Evolutionary conservation across 2,329 filamentous ascomycete species (phyloP).

Genomic region (Xylariaceae sp.): DNA sequence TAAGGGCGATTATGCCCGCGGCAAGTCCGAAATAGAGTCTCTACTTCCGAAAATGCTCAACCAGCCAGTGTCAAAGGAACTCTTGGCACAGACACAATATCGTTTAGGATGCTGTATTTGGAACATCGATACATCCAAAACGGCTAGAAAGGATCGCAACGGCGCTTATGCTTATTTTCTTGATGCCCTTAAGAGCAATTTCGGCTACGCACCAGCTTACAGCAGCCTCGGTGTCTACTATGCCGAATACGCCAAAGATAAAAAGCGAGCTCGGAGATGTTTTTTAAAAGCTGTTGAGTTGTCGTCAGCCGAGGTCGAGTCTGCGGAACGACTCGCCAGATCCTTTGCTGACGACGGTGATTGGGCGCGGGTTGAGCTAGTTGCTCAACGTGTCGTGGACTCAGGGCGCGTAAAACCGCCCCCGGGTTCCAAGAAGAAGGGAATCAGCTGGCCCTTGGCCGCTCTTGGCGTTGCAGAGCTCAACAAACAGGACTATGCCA

Average conservation of each 20-base stretch:
- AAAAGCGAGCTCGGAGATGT: conserved; percentile 79
- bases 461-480: conserved; percentile 91
- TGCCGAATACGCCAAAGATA: conserved; percentile 84
- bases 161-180: conserved; percentile 84
- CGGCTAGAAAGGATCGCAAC: conserved; percentile 72
- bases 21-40: conserved; percentile 65
- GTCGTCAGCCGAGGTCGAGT: conserved; percentile 78
- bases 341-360: conserved; percentile 87
- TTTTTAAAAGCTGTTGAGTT: conserved; percentile 96
- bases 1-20: conserved; percentile 67
- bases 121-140: conserved; percentile 71
- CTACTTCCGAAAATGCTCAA: conserved; percentile 59
- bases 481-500: conserved; percentile 86
- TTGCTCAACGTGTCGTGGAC: conserved; percentile 85
- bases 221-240: conserved; percentile 89
- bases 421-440: conserved; percentile 88
- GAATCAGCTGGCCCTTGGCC: conserved; percentile 93
- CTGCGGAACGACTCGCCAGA: conserved; percentile 80
- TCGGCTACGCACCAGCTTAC: conserved; percentile 86
- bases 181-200: conserved; percentile 76
- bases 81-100: conserved; percentile 84
- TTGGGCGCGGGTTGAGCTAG: conserved; percentile 93
- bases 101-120: conserved; percentile 83
- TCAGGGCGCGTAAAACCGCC: conserved; percentile 90
- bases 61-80: conserved; percentile 56